Base-by-base conservation (phyloP, 2,329 filamentous ascomycete species). In the Neofusicoccum sp. region DNA sequence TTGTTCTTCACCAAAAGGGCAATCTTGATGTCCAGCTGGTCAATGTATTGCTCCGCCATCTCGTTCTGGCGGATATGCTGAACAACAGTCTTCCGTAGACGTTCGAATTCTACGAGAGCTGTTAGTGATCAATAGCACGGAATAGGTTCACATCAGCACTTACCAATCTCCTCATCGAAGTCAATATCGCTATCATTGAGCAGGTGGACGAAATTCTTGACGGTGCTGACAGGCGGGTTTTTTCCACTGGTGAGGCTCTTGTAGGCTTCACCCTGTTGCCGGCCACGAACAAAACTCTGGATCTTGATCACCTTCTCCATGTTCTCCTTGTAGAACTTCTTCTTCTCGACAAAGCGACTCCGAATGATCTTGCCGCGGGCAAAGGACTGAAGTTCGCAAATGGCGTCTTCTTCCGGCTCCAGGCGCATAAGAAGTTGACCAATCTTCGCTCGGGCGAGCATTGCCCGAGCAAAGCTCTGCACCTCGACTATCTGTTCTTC, bases 251-350 rank as follows among this genome's bases (percentile, higher is more conserved):
- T 98, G 67, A 99, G 83, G 74, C 92, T 97, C 84, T 97, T 97
- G 83, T 99, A 99, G 2, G 95, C 95, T 78, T 99, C 92, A 58
- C 95, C 95, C 76, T 99, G 95, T 56, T 98, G 91, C 74, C 96
- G 95, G 67, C 89, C 95, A 66, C 95, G 88, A 60, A 98, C 89
- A 68, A 98, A 96, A 74, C 95, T 99, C 75, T 99, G 96, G 63
- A 98, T 93, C 78, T 99, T 99, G 82, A 99, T 89, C 31, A 99
- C 95, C 78, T 96, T 98, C 71, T 97, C 88, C 95, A 99, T 99
- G 73, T 99, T 99, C 78, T 96, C 89, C 69, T 90, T 89, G 81
- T 93, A 99, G 79, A 90, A 94, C 28, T 87, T 88, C 73, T 90
- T 88, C 83, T 97, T 97, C 76, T 96, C 92, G 59, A 85, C 87